These are phyloP conservation scores for Monosporascus sp. DNA, from an alignment of 2,329 filamentous ascomycete species.

Conservation along the genomic window DNA sequence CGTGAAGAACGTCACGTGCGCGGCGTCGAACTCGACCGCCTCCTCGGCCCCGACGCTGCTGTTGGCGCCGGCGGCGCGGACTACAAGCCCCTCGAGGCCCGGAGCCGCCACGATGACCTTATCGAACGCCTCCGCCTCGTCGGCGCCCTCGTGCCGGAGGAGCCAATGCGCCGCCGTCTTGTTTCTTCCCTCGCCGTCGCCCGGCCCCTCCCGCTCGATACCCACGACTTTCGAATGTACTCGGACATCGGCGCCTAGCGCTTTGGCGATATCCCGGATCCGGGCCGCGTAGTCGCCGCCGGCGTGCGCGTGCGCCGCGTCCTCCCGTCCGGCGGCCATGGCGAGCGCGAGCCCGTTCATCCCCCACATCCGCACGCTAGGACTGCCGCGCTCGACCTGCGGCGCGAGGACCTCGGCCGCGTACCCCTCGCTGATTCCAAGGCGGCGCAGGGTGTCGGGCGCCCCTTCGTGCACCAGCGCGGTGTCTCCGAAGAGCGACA, in stretches of 20 bases:
- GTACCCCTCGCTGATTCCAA: slow-evolving; percentile 14
- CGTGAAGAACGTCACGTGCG: slow-evolving; percentile 13
- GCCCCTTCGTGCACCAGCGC: slow-evolving; percentile 8
- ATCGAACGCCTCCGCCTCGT: slow-evolving; percentile 10
- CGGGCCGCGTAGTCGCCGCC: slow-evolving; percentile 14
- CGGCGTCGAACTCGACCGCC: slow-evolving; percentile 9
- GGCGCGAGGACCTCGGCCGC: slow-evolving; percentile 15
- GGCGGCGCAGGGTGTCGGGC: slow-evolving; percentile 3
- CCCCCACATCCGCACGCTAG: slow-evolving; percentile 6
- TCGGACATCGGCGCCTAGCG: slow-evolving; percentile 3
- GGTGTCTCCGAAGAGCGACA: slow-evolving; percentile 5
- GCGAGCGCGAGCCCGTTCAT: slow-evolving; percentile 13
- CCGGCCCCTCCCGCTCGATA: slow-evolving; percentile 11
- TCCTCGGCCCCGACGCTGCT: slow-evolving; percentile 2
- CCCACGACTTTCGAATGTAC: slow-evolving; percentile 7
- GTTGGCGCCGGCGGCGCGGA: background rate
- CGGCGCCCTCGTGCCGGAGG: slow-evolving; percentile 3
- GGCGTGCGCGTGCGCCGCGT: slow-evolving; percentile 10
- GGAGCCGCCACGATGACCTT: slow-evolving; percentile 13
- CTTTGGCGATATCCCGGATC: slow-evolving; percentile 7
- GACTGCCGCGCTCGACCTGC: slow-evolving; percentile 13
- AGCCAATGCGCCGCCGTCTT: slow-evolving; percentile 10
- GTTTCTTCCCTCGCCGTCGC: background rate
- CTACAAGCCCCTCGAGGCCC: background rate
- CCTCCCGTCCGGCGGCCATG: slow-evolving; percentile 15